These are phyloP conservation scores for Potentilla sterilis DNA, from an alignment of 306 rosid genomes.

Conservation along the genomic window DNA sequence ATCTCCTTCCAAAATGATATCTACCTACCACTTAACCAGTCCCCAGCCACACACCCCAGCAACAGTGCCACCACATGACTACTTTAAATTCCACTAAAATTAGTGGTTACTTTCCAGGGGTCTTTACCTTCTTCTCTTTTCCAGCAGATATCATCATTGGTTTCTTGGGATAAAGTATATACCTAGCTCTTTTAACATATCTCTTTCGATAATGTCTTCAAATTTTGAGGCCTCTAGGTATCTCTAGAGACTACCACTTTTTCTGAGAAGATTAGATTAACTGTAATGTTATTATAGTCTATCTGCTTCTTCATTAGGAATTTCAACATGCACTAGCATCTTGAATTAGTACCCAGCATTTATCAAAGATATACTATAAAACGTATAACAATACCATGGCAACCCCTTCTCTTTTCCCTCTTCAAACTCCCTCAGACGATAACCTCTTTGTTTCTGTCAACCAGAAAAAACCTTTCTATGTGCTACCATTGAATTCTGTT, in stretches of 20 bases:
- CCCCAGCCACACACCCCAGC: slow-evolving; percentile 3
- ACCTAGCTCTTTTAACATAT: not conserved
- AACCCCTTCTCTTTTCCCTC: not conserved
- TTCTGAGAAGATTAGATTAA: not conserved
- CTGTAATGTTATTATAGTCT: not conserved
- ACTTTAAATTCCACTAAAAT: not conserved
- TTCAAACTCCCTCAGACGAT: too few relatives aligned
- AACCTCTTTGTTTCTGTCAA: too few relatives aligned
- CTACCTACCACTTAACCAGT: not conserved
- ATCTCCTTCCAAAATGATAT: not conserved
- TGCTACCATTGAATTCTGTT: too few relatives aligned
- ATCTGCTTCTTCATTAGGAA: not conserved
- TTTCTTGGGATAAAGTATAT: not conserved
- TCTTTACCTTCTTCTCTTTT: not conserved
- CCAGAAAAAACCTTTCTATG: too few relatives aligned
- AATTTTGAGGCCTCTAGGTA: not conserved
- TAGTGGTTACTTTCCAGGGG: not conserved
- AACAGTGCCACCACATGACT: slow-evolving; percentile 1
- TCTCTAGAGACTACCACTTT: not conserved
- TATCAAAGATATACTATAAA: not conserved
- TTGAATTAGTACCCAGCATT: not conserved
- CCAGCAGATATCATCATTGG: not conserved
- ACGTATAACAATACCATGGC: not conserved
- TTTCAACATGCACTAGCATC: not conserved
- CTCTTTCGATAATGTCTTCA: not conserved